Base-by-base conservation (phyloP, 2,329 filamentous ascomycete genomes). In the Penicillium sp. region DNA sequence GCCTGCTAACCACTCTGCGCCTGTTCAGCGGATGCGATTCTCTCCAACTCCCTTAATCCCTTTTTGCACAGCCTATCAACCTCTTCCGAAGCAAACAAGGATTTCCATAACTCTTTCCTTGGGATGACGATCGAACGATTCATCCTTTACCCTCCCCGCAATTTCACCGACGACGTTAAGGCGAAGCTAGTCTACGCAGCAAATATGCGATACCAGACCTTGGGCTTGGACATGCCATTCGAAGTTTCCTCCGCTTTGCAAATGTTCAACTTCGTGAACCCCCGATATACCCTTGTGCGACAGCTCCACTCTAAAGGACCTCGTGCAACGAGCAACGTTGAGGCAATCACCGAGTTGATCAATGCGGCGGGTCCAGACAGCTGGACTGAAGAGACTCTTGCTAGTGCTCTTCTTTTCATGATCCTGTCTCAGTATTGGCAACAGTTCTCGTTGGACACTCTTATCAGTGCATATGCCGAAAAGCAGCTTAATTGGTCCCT, bases 71-170 rank as follows among this genome's bases (percentile, higher is more conserved):
- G 88, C 62, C 81, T 97, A 54, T 87, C 90, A 33, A 84, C 84
- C 47, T 81, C 87, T 14, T 82, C 83, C 56, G 79, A 85, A 63
- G 82, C 84, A 51, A 83, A 85, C 42, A 86, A 90, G 66, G 83
- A 87, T 62, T 87, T 93, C 53, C 82, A 80, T 11, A 81, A 88
- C 29, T 78, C 84, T 43, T 91, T 95, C 70, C 82, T 97, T 58
- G 90, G 90, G 49, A 80, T 88, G 57, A 88, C 96, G 57, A 81
- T 97, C 74, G 91, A 96, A 73, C 90, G 91, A 65, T 90, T 96
- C 66, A 87, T 96, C 54, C 88, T 95, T 74, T 88, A 93, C 66
- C 91, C 93, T 51, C 91, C 92, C 29, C 90, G 90, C 26, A 91
- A 89, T 73, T 96, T 96, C 79, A 90, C 90, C 68, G 86, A 91